Evolutionary conservation across 352 stramenopile genomes (phyloP).

Genomic region (Globisporangium iwayamae): DNA sequence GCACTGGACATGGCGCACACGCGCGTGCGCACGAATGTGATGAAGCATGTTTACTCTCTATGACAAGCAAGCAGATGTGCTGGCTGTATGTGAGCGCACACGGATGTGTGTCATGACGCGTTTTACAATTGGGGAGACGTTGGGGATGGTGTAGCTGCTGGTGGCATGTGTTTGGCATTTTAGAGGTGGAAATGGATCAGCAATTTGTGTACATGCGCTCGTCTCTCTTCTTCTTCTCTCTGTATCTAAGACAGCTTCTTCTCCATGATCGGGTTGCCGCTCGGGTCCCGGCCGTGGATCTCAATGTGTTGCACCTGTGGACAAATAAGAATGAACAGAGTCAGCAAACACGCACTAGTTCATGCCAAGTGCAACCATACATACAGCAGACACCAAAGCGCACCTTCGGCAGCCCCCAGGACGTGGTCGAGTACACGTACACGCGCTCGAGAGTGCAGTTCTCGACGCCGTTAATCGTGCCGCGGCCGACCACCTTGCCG

Average conservation of each 20-base stretch:
- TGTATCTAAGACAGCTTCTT: conserved; percentile 74
- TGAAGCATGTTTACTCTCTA: no score
- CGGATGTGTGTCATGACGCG: not conserved
- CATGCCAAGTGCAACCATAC: not conserved
- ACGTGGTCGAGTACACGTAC: conserved; percentile 83
- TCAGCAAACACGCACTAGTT: conserved; percentile 1
- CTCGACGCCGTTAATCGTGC: conserved; percentile 70
- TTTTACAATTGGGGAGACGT: not conserved
- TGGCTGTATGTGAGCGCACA: no score
- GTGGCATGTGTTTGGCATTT: not conserved
- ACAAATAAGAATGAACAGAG: not conserved
- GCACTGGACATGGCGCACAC: not conserved
- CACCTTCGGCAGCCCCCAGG: conserved; percentile 82
- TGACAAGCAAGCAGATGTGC: no score
- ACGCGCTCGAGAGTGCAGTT: conserved; percentile 75
- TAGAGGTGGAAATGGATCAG: not conserved
- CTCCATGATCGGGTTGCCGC: conserved; percentile 70
- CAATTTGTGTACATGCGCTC: not conserved
- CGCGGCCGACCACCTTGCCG: conserved; percentile 64
- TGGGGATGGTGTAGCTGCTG: not conserved
- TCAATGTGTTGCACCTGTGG: conserved; percentile 80
- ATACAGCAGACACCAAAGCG: not conserved
- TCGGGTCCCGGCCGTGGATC: conserved; percentile 75
- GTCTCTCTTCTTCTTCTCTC: not conserved
- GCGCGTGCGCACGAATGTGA: not conserved